These are phyloP conservation scores for Closterium sp. DNA, from an alignment of 139 green algal genomes.

Conservation along the genomic window DNA sequence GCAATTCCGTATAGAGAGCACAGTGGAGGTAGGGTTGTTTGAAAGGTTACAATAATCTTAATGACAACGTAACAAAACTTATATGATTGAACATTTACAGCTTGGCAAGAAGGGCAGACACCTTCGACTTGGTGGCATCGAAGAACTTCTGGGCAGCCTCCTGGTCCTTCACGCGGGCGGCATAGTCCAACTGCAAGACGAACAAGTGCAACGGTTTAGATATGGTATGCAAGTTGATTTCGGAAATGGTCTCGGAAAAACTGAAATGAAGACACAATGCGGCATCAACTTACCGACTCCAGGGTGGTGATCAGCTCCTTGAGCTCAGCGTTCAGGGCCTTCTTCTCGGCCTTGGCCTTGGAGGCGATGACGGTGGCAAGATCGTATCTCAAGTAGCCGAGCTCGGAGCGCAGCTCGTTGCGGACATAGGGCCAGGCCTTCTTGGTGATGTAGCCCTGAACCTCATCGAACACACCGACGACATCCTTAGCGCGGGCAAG, in stretches of 20 bases:
- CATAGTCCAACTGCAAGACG: slow-evolving; percentile 45
- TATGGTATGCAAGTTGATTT: background rate
- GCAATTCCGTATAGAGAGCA: too few species aligned
- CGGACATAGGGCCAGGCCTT: slow-evolving; percentile 52
- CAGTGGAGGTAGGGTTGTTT: too few species aligned
- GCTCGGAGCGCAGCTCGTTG: slow-evolving; percentile 42
- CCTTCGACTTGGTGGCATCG: slow-evolving; percentile 24
- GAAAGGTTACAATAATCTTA: background rate
- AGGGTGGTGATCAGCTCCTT: slow-evolving; percentile 41
- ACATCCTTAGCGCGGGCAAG: slow-evolving; percentile 41
- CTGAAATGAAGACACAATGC: too few species aligned
- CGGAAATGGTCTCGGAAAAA: too few species aligned
- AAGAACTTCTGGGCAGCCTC: slow-evolving; percentile 31
- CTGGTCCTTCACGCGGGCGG: slow-evolving; percentile 35
- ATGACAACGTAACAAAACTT: background rate
- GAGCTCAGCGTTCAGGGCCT: slow-evolving; percentile 20
- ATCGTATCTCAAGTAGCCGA: slow-evolving; percentile 46
- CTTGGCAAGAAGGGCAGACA: slow-evolving; percentile 43
- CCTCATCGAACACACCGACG: background rate
- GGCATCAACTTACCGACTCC: slow-evolving; percentile 22
- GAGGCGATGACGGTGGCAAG: slow-evolving; percentile 28
- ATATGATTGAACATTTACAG: background rate
- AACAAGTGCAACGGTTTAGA: background rate
- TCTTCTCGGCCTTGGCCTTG: slow-evolving; percentile 50
- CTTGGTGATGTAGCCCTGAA: slow-evolving; percentile 45